A percentile compares a stretch with the other conserved stretches of the same genome.
Evolutionary conservation across 2,329 filamentous ascomycete species (phyloP).

Genomic region (Diaporthe citri): DNA sequence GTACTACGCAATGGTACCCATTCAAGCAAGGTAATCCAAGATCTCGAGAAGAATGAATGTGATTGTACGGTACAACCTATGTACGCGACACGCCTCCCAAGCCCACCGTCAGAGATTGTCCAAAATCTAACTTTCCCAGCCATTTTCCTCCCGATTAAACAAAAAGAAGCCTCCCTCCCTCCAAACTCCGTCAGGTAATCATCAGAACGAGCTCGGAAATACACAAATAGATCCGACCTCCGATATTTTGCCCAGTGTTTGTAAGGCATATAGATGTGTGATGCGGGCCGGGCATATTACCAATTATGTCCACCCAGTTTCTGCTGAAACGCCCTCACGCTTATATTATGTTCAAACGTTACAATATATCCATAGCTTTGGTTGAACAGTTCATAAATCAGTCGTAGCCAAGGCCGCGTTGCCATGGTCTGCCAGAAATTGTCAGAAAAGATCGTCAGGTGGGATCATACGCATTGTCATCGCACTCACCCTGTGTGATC

Average conservation of each 20-base stretch:
- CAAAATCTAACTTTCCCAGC: constrained; percentile 26
- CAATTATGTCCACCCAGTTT: constrained; percentile 14
- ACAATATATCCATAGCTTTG: constrained; percentile 8
- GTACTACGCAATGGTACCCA: not conserved
- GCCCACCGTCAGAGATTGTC: constrained; percentile 14
- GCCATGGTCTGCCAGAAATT: constrained; percentile 60
- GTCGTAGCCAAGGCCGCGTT: constrained; percentile 69
- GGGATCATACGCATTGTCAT: not conserved
- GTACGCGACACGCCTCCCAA: constrained; percentile 17
- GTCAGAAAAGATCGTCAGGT: constrained; percentile 43
- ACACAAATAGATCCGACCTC: not conserved
- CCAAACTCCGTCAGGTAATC: constrained; percentile 31
- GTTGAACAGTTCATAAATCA: constrained; percentile 39
- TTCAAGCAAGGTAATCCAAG: not conserved
- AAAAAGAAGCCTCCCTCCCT: not conserved
- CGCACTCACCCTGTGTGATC: constrained; percentile 61
- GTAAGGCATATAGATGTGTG: not conserved
- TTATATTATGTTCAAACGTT: constrained; percentile 32
- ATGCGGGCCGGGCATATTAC: constrained; percentile 27
- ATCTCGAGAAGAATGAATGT: constrained; percentile 6
- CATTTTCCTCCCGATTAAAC: constrained; percentile 21
- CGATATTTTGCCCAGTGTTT: constrained; percentile 3
- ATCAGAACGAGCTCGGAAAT: constrained; percentile 13
- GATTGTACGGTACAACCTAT: constrained; percentile 19
- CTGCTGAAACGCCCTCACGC: constrained; percentile 1